Conservation (phyloP, 2,329 filamentous ascomycete species). For the Monilinia fructigena region DNA sequence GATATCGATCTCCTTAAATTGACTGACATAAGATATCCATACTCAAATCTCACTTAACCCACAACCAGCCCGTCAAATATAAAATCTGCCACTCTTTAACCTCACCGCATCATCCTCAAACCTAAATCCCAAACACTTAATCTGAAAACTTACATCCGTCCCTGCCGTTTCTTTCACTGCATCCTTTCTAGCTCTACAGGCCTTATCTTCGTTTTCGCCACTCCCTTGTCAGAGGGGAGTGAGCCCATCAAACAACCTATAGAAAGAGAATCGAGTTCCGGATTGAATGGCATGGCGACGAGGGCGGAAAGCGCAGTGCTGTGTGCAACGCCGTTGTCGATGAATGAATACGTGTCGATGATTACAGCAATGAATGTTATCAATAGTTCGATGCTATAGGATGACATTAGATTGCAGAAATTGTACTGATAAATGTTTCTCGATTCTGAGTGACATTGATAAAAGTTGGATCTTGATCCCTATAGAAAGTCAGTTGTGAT, state of each 20-base stretch:
- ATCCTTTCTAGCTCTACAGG: not conserved
- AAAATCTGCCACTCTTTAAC: not conserved
- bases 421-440: slow-evolving; percentile 17
- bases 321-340: slow-evolving; percentile 24
- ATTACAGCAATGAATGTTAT: not conserved
- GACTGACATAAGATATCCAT: no score
- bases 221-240: not conserved
- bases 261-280: not conserved
- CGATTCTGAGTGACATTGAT: not conserved
- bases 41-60: no score
- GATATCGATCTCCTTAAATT: not conserved
- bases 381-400: slow-evolving; percentile 14
- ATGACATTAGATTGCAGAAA: not conserved
- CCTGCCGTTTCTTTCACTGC: not conserved
- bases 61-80: not conserved
- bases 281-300: slow-evolving; percentile 22
- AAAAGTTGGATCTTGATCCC: not conserved
- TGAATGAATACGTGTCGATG: slow-evolving; percentile 7
- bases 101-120: not conserved
- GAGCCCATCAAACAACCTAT: slow-evolving; percentile 19
- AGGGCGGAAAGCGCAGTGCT: slow-evolving; percentile 28
- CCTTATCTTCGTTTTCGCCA: no score
- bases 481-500: no score
- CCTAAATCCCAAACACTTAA: not conserved
- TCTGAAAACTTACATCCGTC: not conserved